phyloP scores from a whole-genome alignment of 306 rosid species.

The Glycine tomentella region DNA sequence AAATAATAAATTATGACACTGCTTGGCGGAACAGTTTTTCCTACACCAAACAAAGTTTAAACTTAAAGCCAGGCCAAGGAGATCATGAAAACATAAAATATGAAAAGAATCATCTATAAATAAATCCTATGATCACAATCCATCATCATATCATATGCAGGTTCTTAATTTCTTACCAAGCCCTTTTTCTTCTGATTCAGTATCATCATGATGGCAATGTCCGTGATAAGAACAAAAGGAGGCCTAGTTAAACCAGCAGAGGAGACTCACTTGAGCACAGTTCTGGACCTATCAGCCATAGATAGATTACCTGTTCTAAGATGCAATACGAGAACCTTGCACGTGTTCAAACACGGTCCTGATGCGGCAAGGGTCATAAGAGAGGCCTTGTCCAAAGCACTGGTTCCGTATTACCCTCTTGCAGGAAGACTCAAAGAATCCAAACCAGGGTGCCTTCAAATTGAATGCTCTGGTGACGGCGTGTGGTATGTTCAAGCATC shows the following conservation, averaged over 20 bases:
- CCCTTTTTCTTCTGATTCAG: neutral
- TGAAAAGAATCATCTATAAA: conserved; percentile 32
- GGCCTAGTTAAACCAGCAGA: conserved; percentile 58
- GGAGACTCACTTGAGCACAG: conserved; percentile 52
- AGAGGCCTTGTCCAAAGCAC: conserved; percentile 71
- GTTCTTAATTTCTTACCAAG: neutral
- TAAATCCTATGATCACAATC: neutral
- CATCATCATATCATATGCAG: neutral
- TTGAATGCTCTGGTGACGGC: conserved; percentile 70
- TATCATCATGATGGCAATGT: conserved; percentile 51
- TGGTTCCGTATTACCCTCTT: conserved; percentile 82
- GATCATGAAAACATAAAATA: neutral
- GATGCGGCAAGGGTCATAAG: conserved; percentile 55
- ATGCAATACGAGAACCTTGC: conserved; percentile 74
- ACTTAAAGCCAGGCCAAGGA: conserved; percentile 56
- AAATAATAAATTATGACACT: neutral
- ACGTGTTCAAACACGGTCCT: conserved; percentile 68
- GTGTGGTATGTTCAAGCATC: conserved; percentile 73
- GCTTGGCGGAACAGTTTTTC: conserved; percentile 47
- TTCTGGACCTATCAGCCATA: conserved; percentile 61
- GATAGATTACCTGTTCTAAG: conserved; percentile 65
- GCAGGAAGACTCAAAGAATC: conserved; percentile 64
- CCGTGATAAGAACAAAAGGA: conserved; percentile 55
- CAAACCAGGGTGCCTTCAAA: conserved; percentile 43
- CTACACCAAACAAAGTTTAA: conserved; percentile 53